phyloP scores from a whole-genome alignment of 805 yeast species.

The Candida bentonensis region DNA sequence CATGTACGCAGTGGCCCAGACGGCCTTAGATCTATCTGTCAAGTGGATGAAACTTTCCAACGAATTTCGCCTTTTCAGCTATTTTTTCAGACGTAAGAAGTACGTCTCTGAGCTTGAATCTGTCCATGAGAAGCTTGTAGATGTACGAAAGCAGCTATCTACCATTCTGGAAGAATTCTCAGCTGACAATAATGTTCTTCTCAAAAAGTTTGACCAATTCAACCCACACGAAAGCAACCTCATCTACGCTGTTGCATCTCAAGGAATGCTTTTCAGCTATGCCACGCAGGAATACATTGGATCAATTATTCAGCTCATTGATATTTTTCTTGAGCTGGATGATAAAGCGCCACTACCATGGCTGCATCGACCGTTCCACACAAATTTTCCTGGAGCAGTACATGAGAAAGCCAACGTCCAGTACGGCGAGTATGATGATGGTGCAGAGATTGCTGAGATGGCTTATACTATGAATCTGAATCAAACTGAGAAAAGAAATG shows the following conservation, averaged over 20 bases:
- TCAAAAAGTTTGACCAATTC: constrained; percentile 5
- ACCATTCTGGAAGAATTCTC: constrained; percentile 2
- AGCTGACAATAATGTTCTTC: constrained; percentile 1
- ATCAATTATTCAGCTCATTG: not conserved
- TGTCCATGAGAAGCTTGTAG: not conserved
- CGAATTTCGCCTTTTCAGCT: not conserved
- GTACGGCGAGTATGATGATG: constrained; percentile 3
- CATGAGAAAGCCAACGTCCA: not conserved
- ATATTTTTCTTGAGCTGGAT: not conserved
- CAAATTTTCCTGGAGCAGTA: not conserved
- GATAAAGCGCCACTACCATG: not conserved
- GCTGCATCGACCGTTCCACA: not conserved
- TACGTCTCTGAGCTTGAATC: not conserved
- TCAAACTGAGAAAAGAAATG: not conserved
- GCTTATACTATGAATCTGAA: not conserved
- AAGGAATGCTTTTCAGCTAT: not conserved
- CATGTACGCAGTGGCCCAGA: not conserved
- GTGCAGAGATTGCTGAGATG: constrained; percentile 3
- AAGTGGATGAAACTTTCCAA: not conserved
- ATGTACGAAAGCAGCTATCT: not conserved
- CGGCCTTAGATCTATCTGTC: not conserved
- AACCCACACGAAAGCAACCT: constrained; percentile 7
- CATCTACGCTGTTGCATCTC: not conserved
- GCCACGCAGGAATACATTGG: not conserved
- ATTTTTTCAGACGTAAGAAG: not conserved